Conservation (phyloP, 2,329 filamentous ascomycete genomes). For the Epichloe coenophiala region DNA sequence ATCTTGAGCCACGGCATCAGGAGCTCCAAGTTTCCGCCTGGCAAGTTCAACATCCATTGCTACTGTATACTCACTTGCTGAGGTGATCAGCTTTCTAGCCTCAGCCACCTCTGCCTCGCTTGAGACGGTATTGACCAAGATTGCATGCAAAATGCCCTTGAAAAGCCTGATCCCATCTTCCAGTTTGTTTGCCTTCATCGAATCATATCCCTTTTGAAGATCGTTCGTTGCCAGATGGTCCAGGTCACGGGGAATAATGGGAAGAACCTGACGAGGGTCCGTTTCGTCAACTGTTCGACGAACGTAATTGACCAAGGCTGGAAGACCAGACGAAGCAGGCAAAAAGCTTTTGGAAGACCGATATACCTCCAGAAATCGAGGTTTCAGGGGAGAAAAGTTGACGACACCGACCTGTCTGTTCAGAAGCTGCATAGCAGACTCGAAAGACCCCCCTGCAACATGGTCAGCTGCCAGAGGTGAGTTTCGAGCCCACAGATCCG, state of each 20-base stretch:
- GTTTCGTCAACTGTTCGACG: constrained; percentile 79
- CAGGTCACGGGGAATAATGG: constrained; percentile 76
- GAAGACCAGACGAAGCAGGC: constrained; percentile 68
- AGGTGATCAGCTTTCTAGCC: constrained; percentile 76
- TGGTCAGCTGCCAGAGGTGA: constrained; percentile 91
- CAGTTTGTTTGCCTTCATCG: constrained; percentile 86
- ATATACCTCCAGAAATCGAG: constrained; percentile 87
- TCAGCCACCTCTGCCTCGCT: constrained; percentile 75
- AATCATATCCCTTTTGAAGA: constrained; percentile 72
- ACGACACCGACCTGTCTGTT: constrained; percentile 93
- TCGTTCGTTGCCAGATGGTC: constrained; percentile 71
- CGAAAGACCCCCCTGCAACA: constrained; percentile 86
- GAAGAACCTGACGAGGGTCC: constrained; percentile 77
- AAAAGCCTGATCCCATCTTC: constrained; percentile 80
- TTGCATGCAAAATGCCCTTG: constrained; percentile 71
- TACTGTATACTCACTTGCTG: constrained; percentile 77
- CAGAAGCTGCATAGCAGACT: constrained; percentile 92
- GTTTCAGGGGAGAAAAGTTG: constrained; percentile 80
- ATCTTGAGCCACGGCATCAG: constrained; percentile 47
- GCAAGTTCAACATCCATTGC: constrained; percentile 90
- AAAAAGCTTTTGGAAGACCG: constrained; percentile 82
- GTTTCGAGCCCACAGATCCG: constrained; percentile 90
- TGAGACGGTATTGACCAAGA: constrained; percentile 82
- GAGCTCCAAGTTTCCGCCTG: constrained; percentile 52
- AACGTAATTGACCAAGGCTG: constrained; percentile 82